Evolutionary conservation across 768 basidiomycete species (phyloP), one percentile per base, ranked within the genome.

Genomic region (Mycena albidolilacea): DNA sequence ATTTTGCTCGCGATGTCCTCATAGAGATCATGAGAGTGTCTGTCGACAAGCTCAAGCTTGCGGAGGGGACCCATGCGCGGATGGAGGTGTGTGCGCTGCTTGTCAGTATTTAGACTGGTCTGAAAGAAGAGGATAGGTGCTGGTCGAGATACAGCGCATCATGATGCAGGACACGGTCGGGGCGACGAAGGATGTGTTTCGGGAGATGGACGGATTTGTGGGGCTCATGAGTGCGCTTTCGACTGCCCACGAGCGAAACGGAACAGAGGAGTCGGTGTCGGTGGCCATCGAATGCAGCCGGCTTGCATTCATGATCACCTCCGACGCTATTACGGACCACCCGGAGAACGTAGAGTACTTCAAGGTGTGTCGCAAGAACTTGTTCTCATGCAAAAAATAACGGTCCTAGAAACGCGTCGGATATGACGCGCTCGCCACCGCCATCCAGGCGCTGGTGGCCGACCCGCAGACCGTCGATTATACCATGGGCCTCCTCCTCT

Each of bases 171-270:
- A 93, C 76, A 79, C 85, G 2, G 83, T 80, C 54, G 71, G 75
- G 37, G 75, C 75, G 21, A 93, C 93, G 12, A 93, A 92, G 79
- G 91, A 92, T 68, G 90, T 92, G 21, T 96, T 96, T 80, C 87
- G 95, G 6, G 93, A 95, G 77, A 84, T 93, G 77, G 95, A 96
- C 72, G 95, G 95, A 0, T 95, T 95, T 79, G 84, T 95, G 21
- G 88, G 90, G 11, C 83, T 95, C 41, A 90, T 95, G 82, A 93
- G 90, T 76, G 86, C 93, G 39, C 84, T 96, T 5, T 92, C 93
- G 0, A 90, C 89, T 0, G 81, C 93, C 0, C 80, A 87, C 64
- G 82, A 84, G 35, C 76, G 79, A 43, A 78, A 72, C 10, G 84
- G 85, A 71, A 84, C 85, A 46, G 80, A 82, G 30, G 46, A 39